Conservation (phyloP, 768 basidiomycete species). For the Termitomyces sp. region DNA sequence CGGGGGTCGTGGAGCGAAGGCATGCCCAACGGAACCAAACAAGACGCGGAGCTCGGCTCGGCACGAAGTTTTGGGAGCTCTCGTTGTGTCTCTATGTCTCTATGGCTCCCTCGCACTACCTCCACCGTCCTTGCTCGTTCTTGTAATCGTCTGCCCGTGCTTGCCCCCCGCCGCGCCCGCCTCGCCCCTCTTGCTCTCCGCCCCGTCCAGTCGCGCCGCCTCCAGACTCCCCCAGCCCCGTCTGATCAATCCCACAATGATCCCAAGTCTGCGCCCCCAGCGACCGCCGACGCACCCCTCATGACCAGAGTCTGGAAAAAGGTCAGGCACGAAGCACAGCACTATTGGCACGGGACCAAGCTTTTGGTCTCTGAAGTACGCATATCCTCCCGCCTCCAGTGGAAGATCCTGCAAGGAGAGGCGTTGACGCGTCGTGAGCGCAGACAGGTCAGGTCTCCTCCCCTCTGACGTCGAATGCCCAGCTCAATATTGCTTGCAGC, state of each 20-base stretch:
- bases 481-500: slow-evolving; percentile 33
- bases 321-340: slow-evolving; percentile 91
- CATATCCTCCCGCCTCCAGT: slow-evolving; percentile 82
- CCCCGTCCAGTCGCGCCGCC: slow-evolving; percentile 12
- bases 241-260: slow-evolving; percentile 25
- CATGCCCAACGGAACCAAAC: slow-evolving; percentile 30
- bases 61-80: neutral
- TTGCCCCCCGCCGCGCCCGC: slow-evolving; percentile 10
- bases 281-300: slow-evolving; percentile 36
- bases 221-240: slow-evolving; percentile 29
- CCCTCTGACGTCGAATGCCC: neutral
- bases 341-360: slow-evolving; percentile 97
- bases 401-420: slow-evolving; percentile 90
- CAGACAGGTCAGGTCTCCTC: slow-evolving; percentile 60
- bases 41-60: slow-evolving; percentile 11
- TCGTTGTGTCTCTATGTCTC: slow-evolving; percentile 46
- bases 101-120: slow-evolving; percentile 67
- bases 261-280: slow-evolving; percentile 43
- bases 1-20: slow-evolving; percentile 37
- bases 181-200: slow-evolving; percentile 6
- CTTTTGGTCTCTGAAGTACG: slow-evolving; percentile 91
- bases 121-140: slow-evolving; percentile 37
- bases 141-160: slow-evolving; percentile 23
- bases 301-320: slow-evolving; percentile 77
- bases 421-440: slow-evolving; percentile 88